Base-by-base conservation (phyloP, 2,329 filamentous ascomycete species). In the Cordyceps farinosa region DNA sequence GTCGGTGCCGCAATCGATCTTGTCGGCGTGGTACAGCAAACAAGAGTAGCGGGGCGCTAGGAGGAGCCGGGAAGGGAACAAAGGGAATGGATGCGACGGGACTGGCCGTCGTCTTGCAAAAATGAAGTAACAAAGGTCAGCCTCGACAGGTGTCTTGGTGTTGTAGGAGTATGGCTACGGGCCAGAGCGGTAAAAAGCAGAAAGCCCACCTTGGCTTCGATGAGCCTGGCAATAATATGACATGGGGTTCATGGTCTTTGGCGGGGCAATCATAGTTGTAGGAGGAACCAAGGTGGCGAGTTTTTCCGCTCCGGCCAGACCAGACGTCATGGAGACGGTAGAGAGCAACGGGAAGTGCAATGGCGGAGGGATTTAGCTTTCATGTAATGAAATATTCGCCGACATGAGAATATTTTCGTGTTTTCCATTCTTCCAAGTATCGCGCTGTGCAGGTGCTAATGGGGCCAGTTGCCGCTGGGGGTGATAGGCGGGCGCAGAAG, bases 231-330 rank as follows among this genome's bases (percentile, higher is more conserved):
- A 64, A 64, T 50, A 61, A 61, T 54, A 54, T 54, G 62, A 56
- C 62, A 61, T 61, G 62, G 55, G 48, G 42, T 65, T 65, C 52
- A 65, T 44, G 38, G 45, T 27, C 44, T 62, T 73, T 72, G 72
- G 73, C 71, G 73, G 73, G 73, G 73, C 72, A 72, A 69, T 70
- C 52, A 64, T 27, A 64, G 53, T 56, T 66, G 53, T n/a, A 57
- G 36, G 50, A 54, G 58, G 57, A 59, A 63, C 53, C 60, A 58
- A 38, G 63, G 60, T 65, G 65, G 67, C 64, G 53, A 47, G 71
- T 74, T 74, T 74, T 73, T 74, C 73, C 73, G 73, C 56, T 67
- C 67, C 66, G 66, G 45, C 22, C 50, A 30, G 45, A 38, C 47
- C 50, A 30, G 45, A 45, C 47, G 45, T 57, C 61, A 63, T 40